A percentile compares a stretch with the other conserved stretches of the same genome.
These are phyloP conservation scores for Mortierella sp. DNA, from an alignment of 371 early-diverging fungal genomes.

Conservation along the genomic window DNA sequence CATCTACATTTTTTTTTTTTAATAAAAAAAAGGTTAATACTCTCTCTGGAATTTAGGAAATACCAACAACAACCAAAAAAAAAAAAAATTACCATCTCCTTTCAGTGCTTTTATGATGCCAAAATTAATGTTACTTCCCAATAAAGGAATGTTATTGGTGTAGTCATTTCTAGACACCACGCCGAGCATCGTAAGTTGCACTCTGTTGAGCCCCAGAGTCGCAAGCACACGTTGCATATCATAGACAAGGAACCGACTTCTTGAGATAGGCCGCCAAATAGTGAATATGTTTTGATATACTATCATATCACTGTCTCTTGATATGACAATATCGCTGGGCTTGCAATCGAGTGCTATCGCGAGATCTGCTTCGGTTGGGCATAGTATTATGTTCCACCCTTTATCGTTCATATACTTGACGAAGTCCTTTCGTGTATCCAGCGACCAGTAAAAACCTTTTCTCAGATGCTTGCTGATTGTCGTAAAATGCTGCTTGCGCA, in stretches of 20 bases:
- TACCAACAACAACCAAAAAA: not conserved
- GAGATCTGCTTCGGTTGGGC: constrained; percentile 2
- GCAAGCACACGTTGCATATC: not conserved
- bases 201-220: not conserved
- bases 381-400: not conserved
- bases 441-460: not conserved
- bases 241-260: not conserved
- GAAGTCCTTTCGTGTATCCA: not conserved
- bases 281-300: not conserved
- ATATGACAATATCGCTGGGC: constrained; percentile 2
- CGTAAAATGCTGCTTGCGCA: constrained; percentile 3
- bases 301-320: constrained; percentile 4
- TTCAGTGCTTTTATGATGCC: constrained; percentile 1
- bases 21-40: no score
- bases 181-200: constrained; percentile 3
- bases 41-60: not conserved
- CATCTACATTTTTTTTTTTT: no score
- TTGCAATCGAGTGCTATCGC: constrained; percentile 1
- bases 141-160: not conserved
- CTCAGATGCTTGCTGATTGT: constrained; percentile 3
- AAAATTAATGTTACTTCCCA: constrained; percentile 2
- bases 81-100: not conserved
- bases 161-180: constrained; percentile 15
- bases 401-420: not conserved
- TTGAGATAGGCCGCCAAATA: constrained; percentile 4